Base-by-base conservation (phyloP, 805 yeast species). In the Scheffersomyces amazonensis region DNA sequence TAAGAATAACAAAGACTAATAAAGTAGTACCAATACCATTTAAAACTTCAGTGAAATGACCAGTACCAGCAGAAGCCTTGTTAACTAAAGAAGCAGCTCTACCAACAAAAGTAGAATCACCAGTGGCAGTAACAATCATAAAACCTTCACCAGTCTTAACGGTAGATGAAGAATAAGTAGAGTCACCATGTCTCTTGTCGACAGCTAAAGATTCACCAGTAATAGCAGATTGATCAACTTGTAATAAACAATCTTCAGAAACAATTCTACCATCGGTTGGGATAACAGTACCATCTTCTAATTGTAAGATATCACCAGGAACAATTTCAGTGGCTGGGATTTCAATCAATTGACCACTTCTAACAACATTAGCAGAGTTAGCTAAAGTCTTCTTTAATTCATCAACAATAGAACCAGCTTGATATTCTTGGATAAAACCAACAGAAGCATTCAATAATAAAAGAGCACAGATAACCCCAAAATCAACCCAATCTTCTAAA, bases 161-260 rank as follows among this genome's bases (percentile, higher is more conserved):
- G 50, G 96, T 85, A 44, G 96, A 89, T 25, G 96, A 89, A 43
- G 96, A 86, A 81, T 84, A 88, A 63, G 82, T 73, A 53, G 83
- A 72, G 69, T 89, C 96, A 71, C 93, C 96, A 64, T 74, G 71
- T 66, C 75, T 85, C 78, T 89, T 89, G 75, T 88, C 96, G 52
- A 85, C 96, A 63, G 96, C 96, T 54, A 89, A 73, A 47, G 96
- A 89, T 76, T 89, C 97, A 81, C 97, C 97, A 61, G 97, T 89
- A 63, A 89, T 83, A 58, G 96, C 95, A 58, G 96, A 88, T 75
- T 89, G 96, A 74, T 89, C 96, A 60, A 88, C 83, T 73, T 89
- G 96, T 57, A 89, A 73, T 75, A 83, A 80, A 64, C 83, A 77
- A 59, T 82, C 93, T 65, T 86, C 93, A 52, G 93, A 76, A 45